These are phyloP conservation scores for Beauveria pseudobassiana DNA, from an alignment of 2,329 filamentous ascomycete species.

Conservation along the genomic window DNA sequence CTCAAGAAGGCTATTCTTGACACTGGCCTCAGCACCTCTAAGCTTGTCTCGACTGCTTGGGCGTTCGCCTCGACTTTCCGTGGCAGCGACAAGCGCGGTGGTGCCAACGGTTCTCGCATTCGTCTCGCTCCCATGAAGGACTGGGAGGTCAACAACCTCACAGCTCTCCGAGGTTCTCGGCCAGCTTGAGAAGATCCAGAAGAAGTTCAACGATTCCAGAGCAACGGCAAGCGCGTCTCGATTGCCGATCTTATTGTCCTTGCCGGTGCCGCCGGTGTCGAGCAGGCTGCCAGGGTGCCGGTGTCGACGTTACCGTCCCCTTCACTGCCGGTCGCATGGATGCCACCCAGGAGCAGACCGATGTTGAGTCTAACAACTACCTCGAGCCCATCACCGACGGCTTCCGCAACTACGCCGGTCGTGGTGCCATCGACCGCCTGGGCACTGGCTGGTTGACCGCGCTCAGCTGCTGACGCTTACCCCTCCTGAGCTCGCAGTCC, in stretches of 20 bases:
- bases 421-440: slow-evolving; percentile 50
- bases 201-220: slow-evolving; percentile 56
- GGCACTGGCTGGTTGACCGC: slow-evolving; percentile 64
- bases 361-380: slow-evolving; percentile 53
- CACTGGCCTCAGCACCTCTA: slow-evolving; percentile 50
- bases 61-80: slow-evolving; percentile 66
- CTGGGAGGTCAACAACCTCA: slow-evolving; percentile 65
- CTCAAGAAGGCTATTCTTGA: slow-evolving; percentile 64
- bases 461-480: slow-evolving; percentile 64
- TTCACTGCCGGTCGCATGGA: slow-evolving; percentile 69
- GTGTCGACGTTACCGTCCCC: slow-evolving; percentile 49
- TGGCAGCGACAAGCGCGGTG: slow-evolving; percentile 71
- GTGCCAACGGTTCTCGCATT: slow-evolving; percentile 73
- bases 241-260: slow-evolving; percentile 74
- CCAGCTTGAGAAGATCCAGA: slow-evolving; percentile 57
- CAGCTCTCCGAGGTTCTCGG: slow-evolving; percentile 55
- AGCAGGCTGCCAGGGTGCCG: slow-evolving; percentile 56
- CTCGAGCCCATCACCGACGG: slow-evolving; percentile 65
- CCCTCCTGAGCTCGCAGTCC: slow-evolving; percentile 61
- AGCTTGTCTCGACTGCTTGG: slow-evolving; percentile 61
- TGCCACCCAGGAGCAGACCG: slow-evolving; percentile 65
- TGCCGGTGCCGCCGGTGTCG: slow-evolving; percentile 61
- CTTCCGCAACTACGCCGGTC: slow-evolving; percentile 72
- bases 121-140: slow-evolving; percentile 63
- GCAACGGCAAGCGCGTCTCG: slow-evolving; percentile 62